Evolutionary conservation across 768 basidiomycete genomes (phyloP).

Genomic region (Candolleomyces aberdarensis): DNA sequence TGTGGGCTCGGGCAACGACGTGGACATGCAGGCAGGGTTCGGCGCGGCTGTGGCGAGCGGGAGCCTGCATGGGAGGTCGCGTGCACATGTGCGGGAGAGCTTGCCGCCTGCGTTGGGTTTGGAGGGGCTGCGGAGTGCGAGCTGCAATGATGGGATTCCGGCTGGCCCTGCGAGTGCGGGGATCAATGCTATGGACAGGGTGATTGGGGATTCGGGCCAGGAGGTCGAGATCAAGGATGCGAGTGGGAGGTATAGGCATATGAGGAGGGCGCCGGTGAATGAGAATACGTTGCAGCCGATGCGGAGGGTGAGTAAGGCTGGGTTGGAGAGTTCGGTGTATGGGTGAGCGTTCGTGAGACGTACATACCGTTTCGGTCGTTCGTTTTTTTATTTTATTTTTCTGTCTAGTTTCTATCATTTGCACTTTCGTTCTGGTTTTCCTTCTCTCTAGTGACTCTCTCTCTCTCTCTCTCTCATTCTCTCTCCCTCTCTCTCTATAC

Average conservation of each 20-base stretch:
- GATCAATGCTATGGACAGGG: constrained; percentile 27
- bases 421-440: no score
- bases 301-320: constrained; percentile 90
- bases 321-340: constrained; percentile 68
- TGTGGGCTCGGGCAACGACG: constrained; percentile 15
- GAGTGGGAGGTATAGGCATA: constrained; percentile 83
- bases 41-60: constrained; percentile 15
- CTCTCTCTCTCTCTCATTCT: no score
- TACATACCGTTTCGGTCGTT: no score
- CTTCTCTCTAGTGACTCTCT: no score
- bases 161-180: constrained; percentile 29
- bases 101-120: constrained; percentile 54
- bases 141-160: background rate
- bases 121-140: constrained; percentile 22
- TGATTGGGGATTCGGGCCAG: constrained; percentile 68
- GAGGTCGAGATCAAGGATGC: constrained; percentile 89
- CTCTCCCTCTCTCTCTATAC: no score
- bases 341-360: background rate
- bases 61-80: constrained; percentile 26
- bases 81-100: constrained; percentile 71
- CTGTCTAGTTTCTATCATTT: no score
- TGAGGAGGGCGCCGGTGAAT: constrained; percentile 82
- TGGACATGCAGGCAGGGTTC: constrained; percentile 20
- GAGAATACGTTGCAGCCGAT: constrained; percentile 86
- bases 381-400: no score